These are phyloP conservation scores for Jaltomata sinuosa DNA, from an alignment of 257 asterid genomes.

Conservation along the genomic window DNA sequence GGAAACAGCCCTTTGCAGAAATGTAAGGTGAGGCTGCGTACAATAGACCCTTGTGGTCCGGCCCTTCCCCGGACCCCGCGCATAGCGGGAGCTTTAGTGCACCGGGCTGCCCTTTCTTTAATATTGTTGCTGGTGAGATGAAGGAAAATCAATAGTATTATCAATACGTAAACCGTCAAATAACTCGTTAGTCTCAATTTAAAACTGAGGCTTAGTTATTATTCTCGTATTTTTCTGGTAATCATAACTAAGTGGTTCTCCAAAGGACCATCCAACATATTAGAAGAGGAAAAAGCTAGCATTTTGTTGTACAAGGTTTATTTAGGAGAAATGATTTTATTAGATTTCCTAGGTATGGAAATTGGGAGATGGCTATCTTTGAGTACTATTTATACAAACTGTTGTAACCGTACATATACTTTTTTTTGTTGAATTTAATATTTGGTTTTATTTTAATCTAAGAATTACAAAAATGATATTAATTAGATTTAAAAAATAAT, in stretches of 20 bases:
- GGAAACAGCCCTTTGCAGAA: too few species aligned
- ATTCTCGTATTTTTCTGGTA: not conserved
- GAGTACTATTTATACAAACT: not conserved
- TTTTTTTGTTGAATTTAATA: not conserved
- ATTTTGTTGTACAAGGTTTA: not conserved
- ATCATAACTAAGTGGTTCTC: not conserved
- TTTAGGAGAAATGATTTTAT: not conserved
- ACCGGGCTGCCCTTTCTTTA: too few species aligned
- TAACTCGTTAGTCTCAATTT: not conserved
- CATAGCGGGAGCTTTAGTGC: too few species aligned
- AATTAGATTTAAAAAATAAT: too few species aligned
- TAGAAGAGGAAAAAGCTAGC: not conserved
- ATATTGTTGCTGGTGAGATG: not conserved
- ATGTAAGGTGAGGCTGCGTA: too few species aligned
- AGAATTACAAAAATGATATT: too few species aligned
- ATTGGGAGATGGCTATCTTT: not conserved
- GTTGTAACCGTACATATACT: not conserved
- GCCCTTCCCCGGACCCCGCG: too few species aligned
- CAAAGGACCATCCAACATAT: not conserved
- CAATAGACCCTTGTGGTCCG: too few species aligned
- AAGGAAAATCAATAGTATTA: not conserved
- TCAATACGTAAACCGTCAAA: not conserved
- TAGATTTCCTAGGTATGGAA: not conserved
- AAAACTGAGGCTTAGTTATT: not conserved
- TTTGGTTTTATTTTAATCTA: not conserved